phyloP scores from a whole-genome alignment of 1,284 basidiomycete genomes.

The Tilletiopsis washingtonensis region DNA sequence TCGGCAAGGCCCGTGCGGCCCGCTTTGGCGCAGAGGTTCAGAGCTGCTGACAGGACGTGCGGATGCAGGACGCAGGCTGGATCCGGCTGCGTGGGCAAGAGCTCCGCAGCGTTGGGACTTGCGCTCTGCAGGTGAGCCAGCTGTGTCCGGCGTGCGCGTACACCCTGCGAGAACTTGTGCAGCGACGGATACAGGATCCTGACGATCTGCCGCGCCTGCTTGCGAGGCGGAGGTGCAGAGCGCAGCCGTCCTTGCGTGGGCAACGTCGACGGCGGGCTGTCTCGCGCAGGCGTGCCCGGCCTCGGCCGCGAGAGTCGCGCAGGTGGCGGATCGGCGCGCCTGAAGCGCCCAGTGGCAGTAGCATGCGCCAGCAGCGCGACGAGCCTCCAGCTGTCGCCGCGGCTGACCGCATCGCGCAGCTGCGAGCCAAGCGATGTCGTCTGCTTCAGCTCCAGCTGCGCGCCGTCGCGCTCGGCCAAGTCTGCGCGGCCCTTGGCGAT shows the following conservation, averaged over 20 bases:
- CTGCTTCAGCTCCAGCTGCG: not conserved
- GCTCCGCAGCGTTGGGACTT: not conserved
- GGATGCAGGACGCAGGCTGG: not conserved
- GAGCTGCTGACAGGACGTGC: not conserved
- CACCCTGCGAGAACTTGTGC: no score
- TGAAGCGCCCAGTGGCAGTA: not conserved
- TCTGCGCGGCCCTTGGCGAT: not conserved
- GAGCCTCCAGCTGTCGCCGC: not conserved
- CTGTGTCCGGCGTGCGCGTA: not conserved
- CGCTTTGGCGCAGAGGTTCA: not conserved
- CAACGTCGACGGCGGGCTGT: not conserved
- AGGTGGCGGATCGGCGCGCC: no score
- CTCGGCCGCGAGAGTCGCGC: no score
- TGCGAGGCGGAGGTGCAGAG: not conserved
- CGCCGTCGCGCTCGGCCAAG: not conserved
- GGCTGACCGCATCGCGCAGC: not conserved
- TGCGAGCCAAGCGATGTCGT: not conserved
- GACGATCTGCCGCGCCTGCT: not conserved
- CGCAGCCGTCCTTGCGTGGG: not conserved
- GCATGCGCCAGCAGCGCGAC: not conserved
- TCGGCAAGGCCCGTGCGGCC: not conserved
- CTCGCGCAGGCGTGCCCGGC: not conserved
- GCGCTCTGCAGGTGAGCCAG: not conserved
- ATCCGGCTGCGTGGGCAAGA: not conserved
- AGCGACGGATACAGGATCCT: not conserved